phyloP scores from a whole-genome alignment of 2,329 filamentous ascomycete species.

The Dactylellina cionopaga region DNA sequence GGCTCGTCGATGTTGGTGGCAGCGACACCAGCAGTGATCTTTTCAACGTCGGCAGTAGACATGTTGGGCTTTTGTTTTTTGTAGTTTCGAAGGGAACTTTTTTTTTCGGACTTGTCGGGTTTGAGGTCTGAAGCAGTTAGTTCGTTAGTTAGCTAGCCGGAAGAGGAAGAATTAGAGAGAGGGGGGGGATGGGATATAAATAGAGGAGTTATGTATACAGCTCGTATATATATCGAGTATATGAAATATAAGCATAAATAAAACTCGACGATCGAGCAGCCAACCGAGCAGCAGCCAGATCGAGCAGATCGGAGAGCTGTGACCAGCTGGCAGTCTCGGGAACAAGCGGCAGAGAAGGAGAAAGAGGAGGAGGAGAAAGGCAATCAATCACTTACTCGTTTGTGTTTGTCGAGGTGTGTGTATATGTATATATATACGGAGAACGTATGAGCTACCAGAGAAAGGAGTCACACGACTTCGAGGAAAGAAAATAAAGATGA shows the following conservation, averaged over 20 bases:
- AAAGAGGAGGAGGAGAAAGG: not conserved
- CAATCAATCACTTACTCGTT: not conserved
- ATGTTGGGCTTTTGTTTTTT: slow-evolving; percentile 53
- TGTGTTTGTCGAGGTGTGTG: not conserved
- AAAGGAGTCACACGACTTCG: slow-evolving; percentile 48
- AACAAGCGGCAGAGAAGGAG: not conserved
- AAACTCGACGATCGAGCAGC: not conserved
- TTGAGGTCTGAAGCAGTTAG: too few species aligned
- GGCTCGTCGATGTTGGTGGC: slow-evolving; percentile 33
- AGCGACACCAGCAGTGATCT: slow-evolving; percentile 52
- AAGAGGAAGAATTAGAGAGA: slow-evolving; percentile 5
- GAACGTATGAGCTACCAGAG: slow-evolving; percentile 17
- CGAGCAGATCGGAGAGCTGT: too few species aligned
- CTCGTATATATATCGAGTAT: not conserved
- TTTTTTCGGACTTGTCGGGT: slow-evolving; percentile 7
- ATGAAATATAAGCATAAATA: not conserved
- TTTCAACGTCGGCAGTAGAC: slow-evolving; percentile 54
- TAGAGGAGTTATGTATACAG: not conserved
- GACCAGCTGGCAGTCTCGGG: not conserved
- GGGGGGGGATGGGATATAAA: not conserved
- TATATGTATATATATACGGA: slow-evolving; percentile 5
- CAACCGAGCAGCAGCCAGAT: not conserved
- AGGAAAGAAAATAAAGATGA: slow-evolving; percentile 7
- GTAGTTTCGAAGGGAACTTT: slow-evolving; percentile 31
- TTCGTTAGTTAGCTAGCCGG: too few species aligned